Evolutionary conservation across 192 early-diverging fungal species (phyloP).

Genomic region (Coemansia sp.): DNA sequence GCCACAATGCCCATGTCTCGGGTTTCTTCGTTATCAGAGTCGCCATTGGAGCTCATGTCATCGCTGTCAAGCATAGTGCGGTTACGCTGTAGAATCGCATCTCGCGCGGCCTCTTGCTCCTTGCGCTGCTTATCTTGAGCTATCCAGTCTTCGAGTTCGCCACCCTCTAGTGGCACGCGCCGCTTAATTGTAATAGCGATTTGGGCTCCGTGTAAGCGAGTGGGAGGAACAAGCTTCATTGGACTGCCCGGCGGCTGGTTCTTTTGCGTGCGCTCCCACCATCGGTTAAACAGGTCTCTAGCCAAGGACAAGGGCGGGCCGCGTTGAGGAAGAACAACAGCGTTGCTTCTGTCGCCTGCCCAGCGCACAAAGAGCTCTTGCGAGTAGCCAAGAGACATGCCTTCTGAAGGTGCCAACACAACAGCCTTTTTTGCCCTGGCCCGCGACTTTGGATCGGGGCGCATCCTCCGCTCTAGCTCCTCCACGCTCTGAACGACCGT

Average conservation of each 20-base stretch:
- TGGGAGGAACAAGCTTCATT: slow-evolving; percentile 20
- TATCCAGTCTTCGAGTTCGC: slow-evolving; percentile 70
- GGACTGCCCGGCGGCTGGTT: neutral
- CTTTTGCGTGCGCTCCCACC: slow-evolving; percentile 28
- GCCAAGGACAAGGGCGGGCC: slow-evolving; percentile 67
- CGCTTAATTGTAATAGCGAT: slow-evolving; percentile 47
- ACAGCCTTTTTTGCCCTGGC: slow-evolving; percentile 69
- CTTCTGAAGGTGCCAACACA: slow-evolving; percentile 75
- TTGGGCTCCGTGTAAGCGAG: slow-evolving; percentile 20
- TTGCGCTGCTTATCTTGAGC: slow-evolving; percentile 57
- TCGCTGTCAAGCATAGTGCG: slow-evolving; percentile 77
- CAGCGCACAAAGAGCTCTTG: slow-evolving; percentile 74
- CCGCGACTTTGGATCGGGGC: slow-evolving; percentile 43
- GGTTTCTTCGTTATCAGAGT: slow-evolving; percentile 27
- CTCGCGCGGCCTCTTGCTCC: slow-evolving; percentile 74
- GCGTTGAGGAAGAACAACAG: slow-evolving; percentile 75
- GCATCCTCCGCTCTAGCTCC: slow-evolving; percentile 30
- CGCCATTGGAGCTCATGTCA: slow-evolving; percentile 51
- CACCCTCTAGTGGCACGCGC: slow-evolving; percentile 79
- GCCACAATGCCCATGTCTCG: slow-evolving; percentile 34
- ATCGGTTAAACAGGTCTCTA: slow-evolving; percentile 56
- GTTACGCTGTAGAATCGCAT: slow-evolving; percentile 58
- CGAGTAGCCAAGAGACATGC: slow-evolving; percentile 79
- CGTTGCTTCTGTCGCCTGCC: slow-evolving; percentile 55
- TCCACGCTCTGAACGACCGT: slow-evolving; percentile 62